phyloP scores from a whole-genome alignment of 2,329 filamentous ascomycete genomes.

The Penicillium expansum region DNA sequence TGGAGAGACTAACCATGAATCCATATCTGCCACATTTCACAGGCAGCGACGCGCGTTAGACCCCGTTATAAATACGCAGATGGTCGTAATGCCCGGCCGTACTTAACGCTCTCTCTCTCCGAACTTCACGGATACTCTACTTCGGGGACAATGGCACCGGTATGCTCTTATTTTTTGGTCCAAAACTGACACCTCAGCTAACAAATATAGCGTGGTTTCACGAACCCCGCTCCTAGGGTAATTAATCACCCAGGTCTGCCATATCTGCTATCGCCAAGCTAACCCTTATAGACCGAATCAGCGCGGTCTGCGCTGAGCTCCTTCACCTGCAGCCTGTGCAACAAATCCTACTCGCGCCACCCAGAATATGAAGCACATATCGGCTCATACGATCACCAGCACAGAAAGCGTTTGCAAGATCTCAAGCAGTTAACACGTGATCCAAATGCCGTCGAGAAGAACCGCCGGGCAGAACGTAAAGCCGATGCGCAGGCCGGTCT shows the following conservation, averaged over 20 bases:
- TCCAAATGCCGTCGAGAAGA: conserved; percentile 44
- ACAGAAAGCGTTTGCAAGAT: conserved; percentile 66
- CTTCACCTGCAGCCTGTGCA: conserved; percentile 83
- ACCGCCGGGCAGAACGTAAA: conserved; percentile 42
- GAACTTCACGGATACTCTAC: not conserved
- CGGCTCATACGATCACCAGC: conserved; percentile 89
- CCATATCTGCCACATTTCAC: not conserved
- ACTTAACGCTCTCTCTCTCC: not conserved
- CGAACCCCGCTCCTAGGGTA: conserved; percentile 49
- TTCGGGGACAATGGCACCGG: conserved; percentile 32
- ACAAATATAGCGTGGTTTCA: conserved; percentile 45
- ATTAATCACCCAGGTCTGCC: not conserved
- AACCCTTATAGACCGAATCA: conserved; percentile 49
- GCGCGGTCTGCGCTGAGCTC: conserved; percentile 75
- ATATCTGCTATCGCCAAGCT: not conserved
- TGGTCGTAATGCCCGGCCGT: not conserved
- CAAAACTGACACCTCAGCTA: not conserved
- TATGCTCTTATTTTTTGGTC: conserved; percentile 17
- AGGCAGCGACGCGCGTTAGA: not conserved
- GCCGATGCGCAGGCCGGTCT: conserved; percentile 44
- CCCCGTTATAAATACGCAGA: not conserved
- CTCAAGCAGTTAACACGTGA: conserved; percentile 48
- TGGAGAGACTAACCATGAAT: not conserved
- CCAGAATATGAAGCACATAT: conserved; percentile 96
- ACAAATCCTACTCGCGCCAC: conserved; percentile 91